phyloP scores from a whole-genome alignment of 2,329 filamentous ascomycete genomes.

The Fusarium robinianum region DNA sequence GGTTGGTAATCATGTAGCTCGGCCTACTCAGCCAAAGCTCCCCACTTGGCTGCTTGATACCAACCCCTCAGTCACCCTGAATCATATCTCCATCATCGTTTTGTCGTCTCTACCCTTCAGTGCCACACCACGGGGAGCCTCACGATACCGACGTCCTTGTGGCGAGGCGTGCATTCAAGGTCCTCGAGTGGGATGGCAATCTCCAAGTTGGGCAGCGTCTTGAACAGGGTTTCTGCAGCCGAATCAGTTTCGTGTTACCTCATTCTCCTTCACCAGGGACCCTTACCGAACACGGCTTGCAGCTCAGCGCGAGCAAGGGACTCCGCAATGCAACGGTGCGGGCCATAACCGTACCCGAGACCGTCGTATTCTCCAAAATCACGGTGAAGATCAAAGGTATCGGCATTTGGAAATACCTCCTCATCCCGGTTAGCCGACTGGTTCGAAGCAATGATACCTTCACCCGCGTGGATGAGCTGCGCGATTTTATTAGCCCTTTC shows the following conservation, averaged over 20 bases:
- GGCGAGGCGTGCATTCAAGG: slow-evolving; percentile 45
- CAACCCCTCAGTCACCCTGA: slow-evolving; percentile 18
- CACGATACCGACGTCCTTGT: slow-evolving; percentile 47
- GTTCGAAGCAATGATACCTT: slow-evolving; percentile 53
- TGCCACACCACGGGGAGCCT: slow-evolving; percentile 46
- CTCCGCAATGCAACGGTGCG: slow-evolving; percentile 53
- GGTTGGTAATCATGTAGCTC: slow-evolving; percentile 23
- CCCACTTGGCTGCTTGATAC: slow-evolving; percentile 2
- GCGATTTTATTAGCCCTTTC: not conserved
- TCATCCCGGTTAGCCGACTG: slow-evolving; percentile 53
- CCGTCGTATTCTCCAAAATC: slow-evolving; percentile 38
- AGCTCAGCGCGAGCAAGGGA: slow-evolving; percentile 49
- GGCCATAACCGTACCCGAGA: slow-evolving; percentile 52
- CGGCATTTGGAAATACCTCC: slow-evolving; percentile 47
- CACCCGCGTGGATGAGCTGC: slow-evolving; percentile 46
- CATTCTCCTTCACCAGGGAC: not conserved
- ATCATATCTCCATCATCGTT: slow-evolving; percentile 25
- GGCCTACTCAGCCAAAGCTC: slow-evolving; percentile 5
- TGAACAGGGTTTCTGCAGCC: slow-evolving; percentile 44
- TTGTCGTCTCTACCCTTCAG: not conserved
- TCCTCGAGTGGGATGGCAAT: slow-evolving; percentile 46
- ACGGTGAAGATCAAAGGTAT: slow-evolving; percentile 51
- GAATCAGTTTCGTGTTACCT: not conserved
- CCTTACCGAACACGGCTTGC: slow-evolving; percentile 49
- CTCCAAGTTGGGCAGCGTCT: slow-evolving; percentile 45